phyloP scores from a whole-genome alignment of 2,329 filamentous ascomycete genomes.

The Alternaria solani region DNA sequence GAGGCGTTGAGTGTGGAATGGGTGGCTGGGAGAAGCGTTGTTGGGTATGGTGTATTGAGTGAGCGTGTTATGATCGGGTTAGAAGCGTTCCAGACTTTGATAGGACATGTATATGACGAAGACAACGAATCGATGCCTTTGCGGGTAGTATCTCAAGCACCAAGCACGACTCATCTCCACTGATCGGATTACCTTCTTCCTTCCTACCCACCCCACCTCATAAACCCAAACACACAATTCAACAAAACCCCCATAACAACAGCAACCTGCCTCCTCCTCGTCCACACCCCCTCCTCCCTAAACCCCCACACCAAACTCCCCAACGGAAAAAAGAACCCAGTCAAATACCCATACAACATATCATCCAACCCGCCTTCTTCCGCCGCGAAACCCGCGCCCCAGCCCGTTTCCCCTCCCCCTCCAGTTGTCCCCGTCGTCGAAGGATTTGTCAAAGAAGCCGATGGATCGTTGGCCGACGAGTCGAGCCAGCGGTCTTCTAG shows the following conservation, averaged over 20 bases:
- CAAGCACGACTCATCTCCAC: too few relatives aligned
- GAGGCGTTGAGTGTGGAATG: background rate
- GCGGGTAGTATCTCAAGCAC: background rate
- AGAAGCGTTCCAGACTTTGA: background rate
- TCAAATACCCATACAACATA: conserved; percentile 84
- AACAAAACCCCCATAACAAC: conserved; percentile 85
- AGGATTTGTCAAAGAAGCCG: conserved; percentile 41
- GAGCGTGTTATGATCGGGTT: background rate
- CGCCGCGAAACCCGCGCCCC: conserved; percentile 62
- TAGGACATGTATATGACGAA: background rate
- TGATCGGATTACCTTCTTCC: background rate
- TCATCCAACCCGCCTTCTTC: conserved; percentile 76
- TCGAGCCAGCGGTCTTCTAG: conserved; percentile 95
- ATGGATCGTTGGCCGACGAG: conserved; percentile 57
- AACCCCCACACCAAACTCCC: conserved; percentile 86
- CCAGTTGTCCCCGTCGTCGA: conserved; percentile 42
- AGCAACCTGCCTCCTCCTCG: conserved; percentile 82
- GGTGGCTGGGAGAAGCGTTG: background rate
- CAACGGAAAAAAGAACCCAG: conserved; percentile 94
- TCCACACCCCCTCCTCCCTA: conserved; percentile 87
- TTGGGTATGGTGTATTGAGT: background rate
- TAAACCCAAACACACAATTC: conserved; percentile 77
- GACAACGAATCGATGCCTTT: background rate
- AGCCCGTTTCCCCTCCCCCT: conserved; percentile 48
- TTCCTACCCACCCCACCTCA: conserved; percentile 63